Percentiles rank a stretch among this genome's conserved stretches.
Evolutionary conservation across 805 yeast genomes (phyloP).

Genomic region (Cyberlindnera xylosilytica): DNA sequence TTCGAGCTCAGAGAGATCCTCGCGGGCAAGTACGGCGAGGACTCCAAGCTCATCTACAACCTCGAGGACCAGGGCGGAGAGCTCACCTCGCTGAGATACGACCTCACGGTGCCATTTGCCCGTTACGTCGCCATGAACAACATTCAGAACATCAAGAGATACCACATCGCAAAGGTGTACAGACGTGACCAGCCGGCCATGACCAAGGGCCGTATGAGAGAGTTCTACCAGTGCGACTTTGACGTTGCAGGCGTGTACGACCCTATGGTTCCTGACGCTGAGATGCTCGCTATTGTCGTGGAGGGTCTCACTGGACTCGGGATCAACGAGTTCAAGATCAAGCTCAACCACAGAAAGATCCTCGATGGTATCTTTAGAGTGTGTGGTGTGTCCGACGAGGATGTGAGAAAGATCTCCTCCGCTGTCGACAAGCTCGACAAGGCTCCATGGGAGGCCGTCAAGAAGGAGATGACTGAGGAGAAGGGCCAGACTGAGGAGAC

Average conservation of each 20-base stretch:
- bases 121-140: conserved; percentile 96
- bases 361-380: conserved; percentile 94
- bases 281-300: conserved; percentile 72
- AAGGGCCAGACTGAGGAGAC: conserved; percentile 88
- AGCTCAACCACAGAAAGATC: conserved; percentile 92
- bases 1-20: conserved; percentile 93
- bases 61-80: conserved; percentile 99
- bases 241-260: conserved; percentile 95
- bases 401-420: conserved; percentile 87
- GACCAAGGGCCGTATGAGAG: conserved; percentile 99
- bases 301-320: conserved; percentile 86
- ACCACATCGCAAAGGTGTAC: conserved; percentile 96
- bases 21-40: conserved; percentile 98
- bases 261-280: conserved; percentile 95
- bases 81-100: conserved; percentile 90
- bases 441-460: conserved; percentile 92
- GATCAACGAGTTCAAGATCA: conserved; percentile 83
- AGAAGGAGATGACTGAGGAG: conserved; percentile 86
- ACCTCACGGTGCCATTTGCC: conserved; percentile 97
- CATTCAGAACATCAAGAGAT: conserved; percentile 84
- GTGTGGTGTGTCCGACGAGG: conserved; percentile 92
- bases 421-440: conserved; percentile 98
- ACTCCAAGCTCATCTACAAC: conserved; percentile 92
- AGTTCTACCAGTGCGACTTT: conserved; percentile 97
- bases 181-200: conserved; percentile 99